phyloP scores from a whole-genome alignment of 2,329 filamentous ascomycete genomes.

The Pestalotiopsis sp. region DNA sequence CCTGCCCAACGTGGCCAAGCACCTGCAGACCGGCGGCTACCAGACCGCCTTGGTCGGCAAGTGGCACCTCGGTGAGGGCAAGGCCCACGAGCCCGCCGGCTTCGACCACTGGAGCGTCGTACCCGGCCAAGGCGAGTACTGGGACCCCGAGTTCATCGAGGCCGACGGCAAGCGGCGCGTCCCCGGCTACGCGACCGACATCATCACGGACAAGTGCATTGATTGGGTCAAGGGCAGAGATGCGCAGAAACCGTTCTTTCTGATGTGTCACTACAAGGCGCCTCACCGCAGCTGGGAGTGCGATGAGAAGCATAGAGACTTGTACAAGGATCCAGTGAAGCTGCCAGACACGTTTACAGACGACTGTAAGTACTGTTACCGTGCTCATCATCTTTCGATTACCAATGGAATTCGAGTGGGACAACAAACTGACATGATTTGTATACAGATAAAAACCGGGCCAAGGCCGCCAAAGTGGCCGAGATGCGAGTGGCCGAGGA shows the following conservation, averaged over 20 bases:
- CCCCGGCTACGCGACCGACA: conserved; percentile 49
- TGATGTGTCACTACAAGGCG: conserved; percentile 59
- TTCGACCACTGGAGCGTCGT: conserved; percentile 53
- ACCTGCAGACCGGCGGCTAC: conserved; percentile 45
- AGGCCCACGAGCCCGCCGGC: conserved; percentile 44
- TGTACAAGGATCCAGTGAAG: conserved; percentile 46
- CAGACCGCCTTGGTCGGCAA: conserved; percentile 54
- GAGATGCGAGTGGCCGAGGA: conserved; percentile 54
- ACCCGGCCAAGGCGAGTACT: conserved; percentile 45
- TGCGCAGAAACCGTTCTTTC: conserved; percentile 46
- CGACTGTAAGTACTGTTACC: conserved; percentile 45
- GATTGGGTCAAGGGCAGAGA: conserved; percentile 35
- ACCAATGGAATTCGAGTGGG: neutral
- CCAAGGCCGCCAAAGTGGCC: conserved; percentile 46
- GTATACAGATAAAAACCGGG: conserved; percentile 33
- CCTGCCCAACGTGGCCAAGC: conserved; percentile 52
- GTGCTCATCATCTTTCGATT: neutral
- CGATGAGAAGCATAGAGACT: conserved; percentile 45
- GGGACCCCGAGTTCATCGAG: conserved; percentile 4
- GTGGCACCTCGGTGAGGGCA: conserved; percentile 53
- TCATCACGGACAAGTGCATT: conserved; percentile 51
- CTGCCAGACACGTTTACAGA: conserved; percentile 53
- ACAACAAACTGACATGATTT: neutral
- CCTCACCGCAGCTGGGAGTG: conserved; percentile 54
- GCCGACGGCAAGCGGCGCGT: conserved; percentile 20